Percentiles rank a stretch among this genome's conserved stretches.
phyloP scores from a whole-genome alignment of 257 asterid species.

The Ballota nigra region DNA sequence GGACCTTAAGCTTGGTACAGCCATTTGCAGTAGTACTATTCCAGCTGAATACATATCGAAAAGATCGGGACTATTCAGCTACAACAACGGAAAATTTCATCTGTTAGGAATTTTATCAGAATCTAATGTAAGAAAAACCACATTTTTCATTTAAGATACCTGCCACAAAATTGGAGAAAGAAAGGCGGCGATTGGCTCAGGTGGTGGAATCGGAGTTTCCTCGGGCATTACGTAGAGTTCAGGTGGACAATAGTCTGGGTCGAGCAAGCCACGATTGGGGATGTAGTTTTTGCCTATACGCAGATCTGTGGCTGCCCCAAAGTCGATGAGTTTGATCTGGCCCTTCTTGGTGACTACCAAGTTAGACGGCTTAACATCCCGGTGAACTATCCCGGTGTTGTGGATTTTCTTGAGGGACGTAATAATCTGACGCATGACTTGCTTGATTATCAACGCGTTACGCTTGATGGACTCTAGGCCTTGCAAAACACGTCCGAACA shows the following conservation, averaged over 20 bases:
- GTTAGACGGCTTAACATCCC: conserved; percentile 96
- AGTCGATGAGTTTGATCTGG: conserved; percentile 82
- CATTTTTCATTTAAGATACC: conserved; percentile 32
- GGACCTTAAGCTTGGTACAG: conserved; percentile 74
- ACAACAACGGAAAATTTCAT: conserved; percentile 32
- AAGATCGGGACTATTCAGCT: conserved; percentile 92
- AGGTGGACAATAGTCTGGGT: conserved; percentile 97
- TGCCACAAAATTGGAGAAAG: conserved; percentile 93
- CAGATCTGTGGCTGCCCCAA: conserved; percentile 97
- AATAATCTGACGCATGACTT: conserved; percentile 87
- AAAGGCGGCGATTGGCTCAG: conserved; percentile 91
- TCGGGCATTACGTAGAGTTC: conserved; percentile 96
- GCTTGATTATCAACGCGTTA: conserved; percentile 84
- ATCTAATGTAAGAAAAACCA: neutral
- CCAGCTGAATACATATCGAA: conserved; percentile 97
- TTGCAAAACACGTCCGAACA: conserved; percentile 85
- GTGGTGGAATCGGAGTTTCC: conserved; percentile 97
- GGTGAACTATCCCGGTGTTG: conserved; percentile 80
- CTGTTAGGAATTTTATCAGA: neutral
- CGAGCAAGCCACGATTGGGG: conserved; percentile 78
- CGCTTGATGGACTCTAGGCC: conserved; percentile 70
- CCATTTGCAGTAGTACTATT: conserved; percentile 88
- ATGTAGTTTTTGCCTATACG: conserved; percentile 92
- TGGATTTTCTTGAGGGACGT: conserved; percentile 90
- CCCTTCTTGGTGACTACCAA: conserved; percentile 94